A percentile compares a stretch with the other conserved stretches of the same genome.
phyloP scores from a whole-genome alignment of 139 green algal species.

The Chlamydomonas sp. region DNA sequence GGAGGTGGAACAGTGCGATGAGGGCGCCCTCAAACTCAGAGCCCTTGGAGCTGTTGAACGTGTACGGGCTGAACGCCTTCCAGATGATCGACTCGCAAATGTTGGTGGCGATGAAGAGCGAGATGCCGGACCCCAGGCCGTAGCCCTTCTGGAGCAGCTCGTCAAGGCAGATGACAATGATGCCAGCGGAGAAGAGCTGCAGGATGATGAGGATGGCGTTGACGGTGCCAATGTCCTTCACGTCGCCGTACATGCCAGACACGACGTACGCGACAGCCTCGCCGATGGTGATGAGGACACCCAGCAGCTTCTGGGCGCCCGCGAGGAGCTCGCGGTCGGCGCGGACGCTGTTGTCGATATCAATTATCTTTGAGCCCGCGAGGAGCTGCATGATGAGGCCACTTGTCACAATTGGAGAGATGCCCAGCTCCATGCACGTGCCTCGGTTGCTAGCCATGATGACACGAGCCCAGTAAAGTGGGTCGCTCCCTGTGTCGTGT shows the following conservation, averaged over 20 bases:
- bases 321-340: slow-evolving; percentile 90
- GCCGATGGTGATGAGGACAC: slow-evolving; percentile 97
- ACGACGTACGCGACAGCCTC: slow-evolving; percentile 99
- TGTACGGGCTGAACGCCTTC: slow-evolving; percentile 94
- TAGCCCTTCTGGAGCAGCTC: slow-evolving; percentile 97
- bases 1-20: slow-evolving; percentile 94
- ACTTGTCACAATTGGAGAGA: slow-evolving; percentile 93
- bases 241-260: slow-evolving; percentile 97
- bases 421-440: slow-evolving; percentile 98
- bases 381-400: slow-evolving; percentile 97
- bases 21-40: slow-evolving; percentile 97
- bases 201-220: slow-evolving; percentile 95
- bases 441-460: slow-evolving; percentile 96
- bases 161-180: slow-evolving; percentile 98
- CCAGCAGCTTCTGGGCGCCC: slow-evolving; percentile 94
- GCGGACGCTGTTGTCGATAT: slow-evolving; percentile 96
- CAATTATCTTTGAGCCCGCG: slow-evolving; percentile 94
- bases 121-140: slow-evolving; percentile 95
- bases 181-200: slow-evolving; percentile 94
- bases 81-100: slow-evolving; percentile 99
- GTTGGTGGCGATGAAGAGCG: slow-evolving; percentile 99
- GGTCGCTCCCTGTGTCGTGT: slow-evolving; percentile 71
- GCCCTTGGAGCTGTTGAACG: slow-evolving; percentile 71
- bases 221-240: slow-evolving; percentile 79
- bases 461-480: slow-evolving; percentile 96